Evolutionary conservation across 2,329 filamentous ascomycete genomes (phyloP).

Genomic region (Penicillium sp.): DNA sequence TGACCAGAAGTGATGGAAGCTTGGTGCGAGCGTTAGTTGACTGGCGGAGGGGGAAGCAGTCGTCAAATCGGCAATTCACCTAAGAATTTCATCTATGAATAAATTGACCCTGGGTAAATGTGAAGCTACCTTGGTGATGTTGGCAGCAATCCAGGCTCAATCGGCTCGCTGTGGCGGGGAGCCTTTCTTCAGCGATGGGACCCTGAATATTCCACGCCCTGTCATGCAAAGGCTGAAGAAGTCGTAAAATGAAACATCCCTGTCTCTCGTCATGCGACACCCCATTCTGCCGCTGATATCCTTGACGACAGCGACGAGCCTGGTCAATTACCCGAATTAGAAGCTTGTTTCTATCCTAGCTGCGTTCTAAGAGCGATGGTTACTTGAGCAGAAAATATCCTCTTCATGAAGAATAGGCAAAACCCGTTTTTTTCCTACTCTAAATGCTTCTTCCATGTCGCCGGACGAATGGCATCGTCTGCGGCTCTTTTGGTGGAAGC

Average conservation of each 20-base stretch:
- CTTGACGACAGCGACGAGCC: not conserved
- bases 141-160: not conserved
- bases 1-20: slow-evolving; percentile 13
- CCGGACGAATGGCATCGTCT: slow-evolving; percentile 9
- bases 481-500: slow-evolving; percentile 16
- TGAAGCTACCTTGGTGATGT: not conserved
- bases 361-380: not conserved
- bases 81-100: not conserved
- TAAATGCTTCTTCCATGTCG: not conserved
- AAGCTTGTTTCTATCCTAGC: not conserved
- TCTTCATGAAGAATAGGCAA: not conserved
- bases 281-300: not conserved
- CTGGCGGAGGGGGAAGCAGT: slow-evolving; percentile 7
- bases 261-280: not conserved
- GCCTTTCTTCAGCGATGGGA: not conserved
- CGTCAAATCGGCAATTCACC: not conserved
- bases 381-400: not conserved
- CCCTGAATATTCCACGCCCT: not conserved
- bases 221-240: not conserved
- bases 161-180: not conserved
- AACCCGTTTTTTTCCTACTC: not conserved
- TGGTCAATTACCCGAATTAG: not conserved
- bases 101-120: not conserved
- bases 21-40: slow-evolving; percentile 8
- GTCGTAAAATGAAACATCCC: not conserved